phyloP scores from a whole-genome alignment of 495 filamentous ascomycete genomes.

The Halenospora varia region DNA sequence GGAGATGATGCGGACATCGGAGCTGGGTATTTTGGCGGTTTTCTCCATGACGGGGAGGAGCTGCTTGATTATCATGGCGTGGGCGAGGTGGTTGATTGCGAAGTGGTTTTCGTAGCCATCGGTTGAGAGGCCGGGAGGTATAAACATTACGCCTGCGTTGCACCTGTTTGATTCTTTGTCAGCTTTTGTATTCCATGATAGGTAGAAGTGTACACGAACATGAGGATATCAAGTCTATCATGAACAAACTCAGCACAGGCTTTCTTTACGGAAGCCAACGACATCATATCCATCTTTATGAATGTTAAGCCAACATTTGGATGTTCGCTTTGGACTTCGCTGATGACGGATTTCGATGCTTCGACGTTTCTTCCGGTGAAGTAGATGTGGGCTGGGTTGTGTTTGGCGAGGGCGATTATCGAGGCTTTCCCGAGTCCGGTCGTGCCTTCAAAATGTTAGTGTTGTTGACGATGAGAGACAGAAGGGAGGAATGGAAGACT shows the following conservation, averaged over 20 bases:
- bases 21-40: neutral
- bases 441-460: constrained; percentile 41
- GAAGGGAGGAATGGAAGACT: constrained; percentile 6
- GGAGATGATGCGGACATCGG: neutral
- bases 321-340: neutral
- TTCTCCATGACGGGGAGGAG: neutral
- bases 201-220: too few species aligned
- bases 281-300: neutral
- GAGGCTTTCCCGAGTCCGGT: constrained; percentile 62
- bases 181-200: too few species aligned
- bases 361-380: neutral
- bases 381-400: neutral
- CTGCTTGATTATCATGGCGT: constrained; percentile 54
- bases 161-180: too few species aligned
- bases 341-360: neutral
- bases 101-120: constrained; percentile 65
- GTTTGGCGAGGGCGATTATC: constrained; percentile 30
- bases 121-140: constrained; percentile 37
- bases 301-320: neutral
- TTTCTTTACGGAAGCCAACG: neutral
- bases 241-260: neutral
- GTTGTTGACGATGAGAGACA: neutral
- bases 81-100: constrained; percentile 64
- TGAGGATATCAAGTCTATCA: neutral
- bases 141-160: constrained; percentile 65